phyloP scores from a whole-genome alignment of 75 land plant species.

The Azolla pinnata region DNA sequence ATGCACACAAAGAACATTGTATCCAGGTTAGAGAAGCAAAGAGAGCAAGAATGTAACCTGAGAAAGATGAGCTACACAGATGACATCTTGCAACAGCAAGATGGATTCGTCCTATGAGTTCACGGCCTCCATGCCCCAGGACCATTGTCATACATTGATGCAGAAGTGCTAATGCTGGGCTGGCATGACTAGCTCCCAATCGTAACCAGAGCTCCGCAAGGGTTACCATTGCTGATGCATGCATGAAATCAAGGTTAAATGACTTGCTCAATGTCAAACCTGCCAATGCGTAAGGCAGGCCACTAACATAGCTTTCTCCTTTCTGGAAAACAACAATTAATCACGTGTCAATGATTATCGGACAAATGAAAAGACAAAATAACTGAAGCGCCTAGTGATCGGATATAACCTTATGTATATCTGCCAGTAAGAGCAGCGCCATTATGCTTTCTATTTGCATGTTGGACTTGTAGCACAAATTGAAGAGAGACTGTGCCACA shows the following conservation, averaged over 20 bases:
- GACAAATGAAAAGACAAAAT: too few species aligned
- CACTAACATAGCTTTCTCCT: slow-evolving; percentile 78
- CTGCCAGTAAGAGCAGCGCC: slow-evolving; percentile 69
- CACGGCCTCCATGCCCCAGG: slow-evolving; percentile 90
- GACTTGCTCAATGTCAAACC: slow-evolving; percentile 79
- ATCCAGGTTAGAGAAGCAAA: slow-evolving; percentile 2
- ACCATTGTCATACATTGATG: slow-evolving; percentile 69
- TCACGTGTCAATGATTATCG: too few species aligned
- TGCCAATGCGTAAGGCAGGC: slow-evolving; percentile 89
- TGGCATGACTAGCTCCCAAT: slow-evolving; percentile 65
- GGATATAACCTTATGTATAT: slow-evolving; percentile 72
- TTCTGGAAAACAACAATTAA: slow-evolving; percentile 50
- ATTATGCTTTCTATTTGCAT: slow-evolving; percentile 69
- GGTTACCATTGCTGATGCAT: slow-evolving; percentile 68
- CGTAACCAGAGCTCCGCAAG: slow-evolving; percentile 84
- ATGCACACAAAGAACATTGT: background rate
- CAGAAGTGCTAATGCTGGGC: slow-evolving; percentile 50
- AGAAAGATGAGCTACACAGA: slow-evolving; percentile 51
- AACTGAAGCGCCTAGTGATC: background rate
- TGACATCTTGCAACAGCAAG: slow-evolving; percentile 75
- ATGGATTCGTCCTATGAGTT: slow-evolving; percentile 73
- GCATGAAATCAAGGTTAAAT: slow-evolving; percentile 80
- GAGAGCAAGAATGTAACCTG: slow-evolving; percentile 31
- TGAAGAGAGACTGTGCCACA: slow-evolving; percentile 64
- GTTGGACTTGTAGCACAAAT: slow-evolving; percentile 76